Evolutionary conservation across 768 basidiomycete genomes (phyloP).

Genomic region (Strobilomyces confusus): DNA sequence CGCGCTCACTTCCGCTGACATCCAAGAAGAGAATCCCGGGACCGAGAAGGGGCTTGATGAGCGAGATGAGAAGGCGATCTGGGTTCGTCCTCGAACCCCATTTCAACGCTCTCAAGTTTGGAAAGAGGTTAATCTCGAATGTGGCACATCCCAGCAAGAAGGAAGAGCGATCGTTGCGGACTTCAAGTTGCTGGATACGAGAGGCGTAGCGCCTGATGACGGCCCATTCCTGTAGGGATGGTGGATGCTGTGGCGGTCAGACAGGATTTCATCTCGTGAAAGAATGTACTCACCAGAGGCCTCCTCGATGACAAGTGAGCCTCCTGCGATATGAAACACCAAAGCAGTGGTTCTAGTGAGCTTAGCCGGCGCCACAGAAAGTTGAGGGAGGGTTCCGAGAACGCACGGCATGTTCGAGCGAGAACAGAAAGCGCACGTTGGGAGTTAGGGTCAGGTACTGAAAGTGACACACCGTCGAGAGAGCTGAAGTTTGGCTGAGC

Average conservation of each 20-base stretch:
- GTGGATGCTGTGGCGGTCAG: neutral
- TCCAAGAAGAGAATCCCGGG: neutral
- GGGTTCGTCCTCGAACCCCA: neutral
- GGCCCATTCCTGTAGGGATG: neutral
- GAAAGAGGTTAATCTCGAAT: neutral
- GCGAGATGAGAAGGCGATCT: neutral
- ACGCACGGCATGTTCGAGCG: no score
- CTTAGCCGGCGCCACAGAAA: no score
- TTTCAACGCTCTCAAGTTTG: neutral
- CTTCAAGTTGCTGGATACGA: neutral
- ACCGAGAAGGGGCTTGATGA: neutral
- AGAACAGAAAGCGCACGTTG: no score
- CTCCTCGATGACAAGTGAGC: no score
- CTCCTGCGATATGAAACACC: no score
- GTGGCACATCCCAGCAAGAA: neutral
- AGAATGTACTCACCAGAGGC: neutral
- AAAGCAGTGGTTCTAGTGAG: no score
- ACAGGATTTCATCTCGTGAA: neutral
- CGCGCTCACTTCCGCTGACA: neutral
- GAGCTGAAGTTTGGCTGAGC: no score
- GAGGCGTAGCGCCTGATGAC: neutral
- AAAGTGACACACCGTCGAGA: no score
- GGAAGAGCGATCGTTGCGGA: neutral
- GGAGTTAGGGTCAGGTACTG: no score
- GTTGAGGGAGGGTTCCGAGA: no score